Evolutionary conservation across 805 yeast genomes (phyloP).

Genomic region (Pichia ethanolica): DNA sequence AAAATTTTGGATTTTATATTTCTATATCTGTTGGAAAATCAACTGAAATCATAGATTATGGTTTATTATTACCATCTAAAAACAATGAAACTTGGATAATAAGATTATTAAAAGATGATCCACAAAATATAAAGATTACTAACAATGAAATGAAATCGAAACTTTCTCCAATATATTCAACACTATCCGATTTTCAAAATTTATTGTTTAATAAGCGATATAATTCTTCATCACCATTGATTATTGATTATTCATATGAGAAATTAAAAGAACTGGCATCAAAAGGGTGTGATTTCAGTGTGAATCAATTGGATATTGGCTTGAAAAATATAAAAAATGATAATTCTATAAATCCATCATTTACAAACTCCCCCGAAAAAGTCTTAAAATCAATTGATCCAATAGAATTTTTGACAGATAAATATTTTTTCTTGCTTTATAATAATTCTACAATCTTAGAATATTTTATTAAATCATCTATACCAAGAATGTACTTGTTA

Average conservation of each 20-base stretch:
- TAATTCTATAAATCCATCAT: no score
- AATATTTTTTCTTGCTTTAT: conserved; percentile 24
- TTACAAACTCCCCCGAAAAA: neutral
- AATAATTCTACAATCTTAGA: conserved; percentile 20
- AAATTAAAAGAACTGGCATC: neutral
- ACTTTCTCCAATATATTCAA: no score
- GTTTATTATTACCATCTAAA: neutral
- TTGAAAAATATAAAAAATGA: neutral
- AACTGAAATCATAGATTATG: neutral
- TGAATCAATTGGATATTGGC: neutral
- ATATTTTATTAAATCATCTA: conserved; percentile 26
- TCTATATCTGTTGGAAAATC: no score
- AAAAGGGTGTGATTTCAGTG: neutral
- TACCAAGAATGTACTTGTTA: conserved; percentile 24
- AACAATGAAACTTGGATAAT: neutral
- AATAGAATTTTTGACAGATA: conserved; percentile 18
- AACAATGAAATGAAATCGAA: no score
- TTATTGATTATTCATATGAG: neutral
- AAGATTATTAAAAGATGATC: neutral
- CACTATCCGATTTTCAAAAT: neutral
- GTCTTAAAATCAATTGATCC: conserved; percentile 20
- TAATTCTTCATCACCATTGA: neutral
- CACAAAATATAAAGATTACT: neutral
- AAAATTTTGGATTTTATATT: neutral
- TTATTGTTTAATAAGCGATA: neutral